Percentiles rank a stretch among this genome's conserved stretches.
These are phyloP conservation scores for Syzygium jambos DNA, from an alignment of 345 rosid genomes.

Conservation along the genomic window DNA sequence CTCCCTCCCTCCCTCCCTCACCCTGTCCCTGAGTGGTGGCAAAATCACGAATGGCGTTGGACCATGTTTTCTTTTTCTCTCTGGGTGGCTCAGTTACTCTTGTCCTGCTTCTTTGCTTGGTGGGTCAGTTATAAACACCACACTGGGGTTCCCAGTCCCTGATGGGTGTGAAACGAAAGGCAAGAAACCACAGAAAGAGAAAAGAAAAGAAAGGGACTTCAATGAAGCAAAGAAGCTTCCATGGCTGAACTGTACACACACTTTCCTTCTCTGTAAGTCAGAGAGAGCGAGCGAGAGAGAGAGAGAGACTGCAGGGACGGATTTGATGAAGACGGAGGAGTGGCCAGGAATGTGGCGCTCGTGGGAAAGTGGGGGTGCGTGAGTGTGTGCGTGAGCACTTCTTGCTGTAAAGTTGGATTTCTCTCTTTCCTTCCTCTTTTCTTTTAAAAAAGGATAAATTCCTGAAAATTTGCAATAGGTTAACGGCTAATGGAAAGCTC, in stretches of 20 bases:
- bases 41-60: too few species aligned
- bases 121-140: conserved; percentile 19
- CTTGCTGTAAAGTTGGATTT: neutral
- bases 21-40: neutral
- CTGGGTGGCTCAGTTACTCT: neutral
- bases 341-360: neutral
- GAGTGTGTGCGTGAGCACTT: neutral
- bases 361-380: neutral
- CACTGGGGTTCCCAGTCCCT: neutral
- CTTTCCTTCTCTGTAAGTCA: neutral
- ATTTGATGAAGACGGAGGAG: neutral
- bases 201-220: conserved; percentile 2
- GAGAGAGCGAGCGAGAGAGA: neutral
- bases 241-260: conserved; percentile 5
- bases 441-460: neutral
- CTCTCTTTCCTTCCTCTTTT: neutral
- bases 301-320: neutral
- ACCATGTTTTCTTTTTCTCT: neutral
- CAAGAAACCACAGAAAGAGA: neutral
- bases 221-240: conserved; percentile 34
- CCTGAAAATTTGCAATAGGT: neutral
- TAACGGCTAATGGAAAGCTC: neutral
- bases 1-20: neutral
- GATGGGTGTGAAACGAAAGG: neutral
- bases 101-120: conserved; percentile 30